Base-by-base conservation (phyloP, 306 rosid genomes). In the Psophocarpus tetragonolobus region DNA sequence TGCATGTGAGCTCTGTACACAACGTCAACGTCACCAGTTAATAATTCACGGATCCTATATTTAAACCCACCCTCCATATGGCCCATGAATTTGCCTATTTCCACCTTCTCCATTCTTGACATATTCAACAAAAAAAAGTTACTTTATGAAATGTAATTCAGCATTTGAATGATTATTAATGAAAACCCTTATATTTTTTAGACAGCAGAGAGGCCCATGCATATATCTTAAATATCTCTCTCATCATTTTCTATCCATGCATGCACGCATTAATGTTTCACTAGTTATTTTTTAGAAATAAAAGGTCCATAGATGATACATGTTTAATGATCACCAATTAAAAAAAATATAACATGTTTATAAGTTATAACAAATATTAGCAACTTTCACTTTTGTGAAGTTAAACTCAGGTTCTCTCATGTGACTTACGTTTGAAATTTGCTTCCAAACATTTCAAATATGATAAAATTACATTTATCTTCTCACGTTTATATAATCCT, bases 1-100 rank as follows among this genome's bases (percentile, higher is more conserved):
- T 70, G 82, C 84, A 80, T 80, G 87, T 80, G 79, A 77, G 39
- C 11, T 47, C 53, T 80, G 68, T 1, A 11, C 7, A 39, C 60
- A 70, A 82, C 30, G 79, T 70, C 53, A 77, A 41, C 44, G 74
- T 71, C 85, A 36, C 75, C 63, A 32, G 23, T 71, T 50, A 76
- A 76, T 76, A 45, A 82, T 70, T 32, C 12, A 67, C 27, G 18
- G 70, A 17, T 68, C 21, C 18, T 35, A 24, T 35, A 47, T 51
- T 73, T 60, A 75, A 20, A 32, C 71, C 11, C 2, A 18, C 44
- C n/a, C n/a, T n/a, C n/a, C n/a, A n/a, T n/a, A 20, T 53, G 58
- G 71, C 4, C 73, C 58, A 80, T 80, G 4, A 72, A 3, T 13
- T 73, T 13, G 5, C 44, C 33, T 48, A 48, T 24, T 26, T 56